Evolutionary conservation across 2,329 filamentous ascomycete genomes (phyloP), one percentile per base, ranked within the genome.

Genomic region (Aspergillus costaricaensis): DNA sequence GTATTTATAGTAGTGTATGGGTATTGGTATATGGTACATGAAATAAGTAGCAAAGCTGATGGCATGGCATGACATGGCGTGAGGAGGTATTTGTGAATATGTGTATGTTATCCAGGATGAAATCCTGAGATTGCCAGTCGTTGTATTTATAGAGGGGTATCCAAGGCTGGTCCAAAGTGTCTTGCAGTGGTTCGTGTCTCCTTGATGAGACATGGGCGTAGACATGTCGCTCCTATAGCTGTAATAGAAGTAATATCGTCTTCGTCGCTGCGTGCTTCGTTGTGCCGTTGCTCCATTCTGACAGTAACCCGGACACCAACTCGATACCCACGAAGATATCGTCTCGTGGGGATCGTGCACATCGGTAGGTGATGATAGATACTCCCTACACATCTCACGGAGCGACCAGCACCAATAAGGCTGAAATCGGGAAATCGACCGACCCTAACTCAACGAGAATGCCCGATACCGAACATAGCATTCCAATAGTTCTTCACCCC

Each of bases 401-500:
- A 27, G 8, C 30, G 50, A 53, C 36, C 50, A 53, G 19, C 19
- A 19, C 19, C 25, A 27, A 1, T 23, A 21, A 19, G 8, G 50
- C 21, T 17, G 17, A 44, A 43, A 14, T 14, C 10, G 10, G 14
- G 38, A 39, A 39, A n/a, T 21, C 21, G 6, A 53, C 15, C 15
- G 15, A n/a, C 12, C 12, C 30, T 54, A 57, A 36, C 30, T 41
- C 17, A 47, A 14, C 23, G 38, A 43, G 21, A 15, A 30, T 48
- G 39, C 25, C 23, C 23, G 43, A 52, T 55, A 27, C 49, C 61
- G 64, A 76, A 78, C 10, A 77, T 68, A 8, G 70, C 70, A 48
- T 74, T 66, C 70, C 72, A 78, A 58, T 77, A 77, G 6, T 66
- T 55, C 62, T 66, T 70, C 27, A 73, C 72, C 8, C 66, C 66